Evolutionary conservation across 2,329 filamentous ascomycete genomes (phyloP).

Genomic region (Colletotrichum sp.): DNA sequence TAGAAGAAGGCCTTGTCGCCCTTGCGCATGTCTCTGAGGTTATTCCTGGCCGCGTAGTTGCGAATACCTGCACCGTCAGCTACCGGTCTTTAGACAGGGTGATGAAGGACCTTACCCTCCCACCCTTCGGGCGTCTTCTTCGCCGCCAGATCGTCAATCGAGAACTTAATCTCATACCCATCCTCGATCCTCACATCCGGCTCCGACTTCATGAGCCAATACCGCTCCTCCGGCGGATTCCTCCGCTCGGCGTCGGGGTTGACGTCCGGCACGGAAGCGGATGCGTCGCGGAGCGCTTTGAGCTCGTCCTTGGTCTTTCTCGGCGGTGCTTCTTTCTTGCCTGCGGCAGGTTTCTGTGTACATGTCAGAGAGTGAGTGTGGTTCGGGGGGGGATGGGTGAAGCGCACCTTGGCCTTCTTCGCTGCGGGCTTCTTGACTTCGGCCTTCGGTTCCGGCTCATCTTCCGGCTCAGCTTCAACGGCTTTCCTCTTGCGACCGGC

Average conservation of each 20-base stretch:
- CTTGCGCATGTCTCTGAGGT: constrained; percentile 88
- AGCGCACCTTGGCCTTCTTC: constrained; percentile 12
- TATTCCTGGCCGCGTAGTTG: constrained; percentile 70
- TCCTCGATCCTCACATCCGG: constrained; percentile 87
- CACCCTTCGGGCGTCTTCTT: constrained; percentile 83
- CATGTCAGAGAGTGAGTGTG: background rate
- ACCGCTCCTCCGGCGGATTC: constrained; percentile 49
- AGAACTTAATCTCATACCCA: constrained; percentile 88
- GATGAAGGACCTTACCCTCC: constrained; percentile 66
- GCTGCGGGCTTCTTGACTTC: background rate
- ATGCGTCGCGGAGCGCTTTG: constrained; percentile 4
- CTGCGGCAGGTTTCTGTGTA: background rate
- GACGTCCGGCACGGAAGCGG: constrained; percentile 31
- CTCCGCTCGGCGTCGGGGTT: constrained; percentile 40
- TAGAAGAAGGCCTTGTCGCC: constrained; percentile 97
- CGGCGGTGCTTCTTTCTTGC: background rate
- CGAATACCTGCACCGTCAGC: constrained; percentile 6
- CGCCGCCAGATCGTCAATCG: constrained; percentile 84
- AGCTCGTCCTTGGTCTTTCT: constrained; percentile 17
- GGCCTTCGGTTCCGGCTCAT: background rate
- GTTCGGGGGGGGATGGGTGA: too few species aligned
- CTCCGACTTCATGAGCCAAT: constrained; percentile 88
- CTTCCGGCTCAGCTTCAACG: background rate
- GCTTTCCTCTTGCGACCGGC: background rate
- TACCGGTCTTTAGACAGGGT: too few species aligned